A percentile compares a stretch with the other conserved stretches of the same genome.
Conservation (phyloP, 2,329 filamentous ascomycete species). For the Beauveria varroae region DNA sequence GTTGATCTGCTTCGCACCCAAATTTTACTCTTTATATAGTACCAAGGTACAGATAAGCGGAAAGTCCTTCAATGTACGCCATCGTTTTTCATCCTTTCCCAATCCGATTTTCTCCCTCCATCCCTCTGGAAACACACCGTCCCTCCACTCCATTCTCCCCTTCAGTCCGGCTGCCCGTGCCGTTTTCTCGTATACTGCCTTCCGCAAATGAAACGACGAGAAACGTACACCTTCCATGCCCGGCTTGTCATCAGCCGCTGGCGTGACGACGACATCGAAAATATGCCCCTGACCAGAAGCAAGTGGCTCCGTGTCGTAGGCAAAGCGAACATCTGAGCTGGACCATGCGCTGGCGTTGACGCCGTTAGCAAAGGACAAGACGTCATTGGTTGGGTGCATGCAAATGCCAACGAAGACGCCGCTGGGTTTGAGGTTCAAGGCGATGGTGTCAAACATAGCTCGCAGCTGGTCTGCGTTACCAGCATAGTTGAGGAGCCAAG, state of each 20-base stretch:
- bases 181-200: conserved; percentile 9
- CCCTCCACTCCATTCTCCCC: not conserved
- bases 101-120: not conserved
- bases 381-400: conserved; percentile 6
- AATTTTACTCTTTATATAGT: not conserved
- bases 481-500: conserved; percentile 15
- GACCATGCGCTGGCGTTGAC: not conserved
- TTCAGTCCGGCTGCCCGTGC: conserved; percentile 6
- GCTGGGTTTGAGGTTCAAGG: conserved; percentile 9
- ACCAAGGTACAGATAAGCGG: not conserved
- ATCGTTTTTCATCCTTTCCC: not conserved
- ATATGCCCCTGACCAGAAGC: not conserved
- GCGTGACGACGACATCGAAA: not conserved
- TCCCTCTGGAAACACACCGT: not conserved
- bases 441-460: conserved; percentile 12
- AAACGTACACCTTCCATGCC: not conserved
- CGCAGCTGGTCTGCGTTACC: not conserved
- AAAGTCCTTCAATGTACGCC: not conserved
- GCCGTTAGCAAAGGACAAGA: not conserved
- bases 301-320: not conserved
- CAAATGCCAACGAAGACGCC: conserved; percentile 12
- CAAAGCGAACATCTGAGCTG: not conserved
- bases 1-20: too few species aligned
- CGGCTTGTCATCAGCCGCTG: not conserved
- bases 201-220: conserved; percentile 10